Conservation (phyloP, 2,329 filamentous ascomycete species). For the Beauveria varroae region DNA sequence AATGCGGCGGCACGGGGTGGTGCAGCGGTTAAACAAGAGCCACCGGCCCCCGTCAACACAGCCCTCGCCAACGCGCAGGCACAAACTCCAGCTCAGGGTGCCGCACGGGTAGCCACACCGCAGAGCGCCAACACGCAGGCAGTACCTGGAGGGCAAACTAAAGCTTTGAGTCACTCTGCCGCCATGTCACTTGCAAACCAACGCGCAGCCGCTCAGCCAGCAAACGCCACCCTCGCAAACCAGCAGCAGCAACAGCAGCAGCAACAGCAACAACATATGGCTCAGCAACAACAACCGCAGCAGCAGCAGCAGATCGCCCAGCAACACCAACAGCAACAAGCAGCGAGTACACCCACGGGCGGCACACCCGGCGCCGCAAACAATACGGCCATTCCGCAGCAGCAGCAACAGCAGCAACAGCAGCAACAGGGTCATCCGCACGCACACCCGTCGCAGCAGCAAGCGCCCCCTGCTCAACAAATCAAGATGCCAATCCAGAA, state of each 20-base stretch:
- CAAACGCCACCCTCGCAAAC: constrained; percentile 22
- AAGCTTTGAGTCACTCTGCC: constrained; percentile 41
- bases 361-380: constrained; percentile 18
- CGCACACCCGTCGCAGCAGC: constrained; percentile 35
- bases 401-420: constrained; percentile 25
- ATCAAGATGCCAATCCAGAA: constrained; percentile 78
- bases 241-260: constrained; percentile 19
- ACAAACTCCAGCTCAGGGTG: constrained; percentile 41
- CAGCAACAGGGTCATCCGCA: constrained; percentile 37
- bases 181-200: constrained; percentile 44
- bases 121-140: constrained; percentile 35
- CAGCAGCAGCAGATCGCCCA: constrained; percentile 22
- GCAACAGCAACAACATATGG: constrained; percentile 7
- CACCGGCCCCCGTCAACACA: constrained; percentile 41
- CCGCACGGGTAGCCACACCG: constrained; percentile 41
- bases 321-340: constrained; percentile 17
- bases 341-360: constrained; percentile 10
- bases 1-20: constrained; percentile 13
- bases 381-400: constrained; percentile 13
- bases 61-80: constrained; percentile 33
- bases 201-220: constrained; percentile 28
- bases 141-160: constrained; percentile 27
- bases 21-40: constrained; percentile 20
- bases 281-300: constrained; percentile 10
- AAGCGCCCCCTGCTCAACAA: constrained; percentile 32